Base-by-base conservation (phyloP, 768 basidiomycete species). In the Vishniacozyma victoriae region DNA sequence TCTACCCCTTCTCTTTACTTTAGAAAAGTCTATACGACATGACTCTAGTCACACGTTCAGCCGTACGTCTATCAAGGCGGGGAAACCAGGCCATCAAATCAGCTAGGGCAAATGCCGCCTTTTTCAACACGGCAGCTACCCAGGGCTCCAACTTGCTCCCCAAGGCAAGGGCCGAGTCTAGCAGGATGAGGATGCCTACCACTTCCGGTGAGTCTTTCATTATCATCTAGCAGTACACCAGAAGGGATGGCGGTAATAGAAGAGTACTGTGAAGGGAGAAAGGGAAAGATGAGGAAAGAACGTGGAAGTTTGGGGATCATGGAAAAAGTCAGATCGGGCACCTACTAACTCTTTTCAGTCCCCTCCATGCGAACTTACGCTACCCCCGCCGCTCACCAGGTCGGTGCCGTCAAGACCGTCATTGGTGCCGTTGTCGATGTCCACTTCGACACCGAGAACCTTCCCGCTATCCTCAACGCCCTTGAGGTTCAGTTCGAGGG, bases 361-460 rank as follows among this genome's bases (percentile, higher is more conserved):
- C 26, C 50, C 48, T 31, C 57, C 44, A 40, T 79, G 56, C 91
- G 91, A 72, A 76, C 82, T 41, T 93, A 92, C 79, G 92, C 92
- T 56, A 91, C 91, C 46, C 90, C 93, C 74, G 80, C 86, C 51
- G 84, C 82, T 77, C 74, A 65, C 59, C 73, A 79, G 46, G 75
- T 79, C 64, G 92, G 92, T 63, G 76, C 80, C 38, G 87, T 96
- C 70, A 95, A 96, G 80, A 92, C 90, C 64, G 92, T 99, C 80
- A 99, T 99, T 76, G 95, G 95, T 86, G 93, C 95, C 76, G 95
- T 99, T 77, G 95, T 99, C 71, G 95, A 99, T 73, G 95, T 99
- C 63, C 90, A 96, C 76, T 97, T 97, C 71, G 92, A 93, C 62
- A 82, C 83, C 41, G 92, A 93, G 61, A 78, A 83, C 77, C 86